A percentile compares a stretch with the other conserved stretches of the same genome.
These are phyloP conservation scores for Herpotrichia juniperi DNA, from an alignment of 2,329 filamentous ascomycete genomes.

Conservation along the genomic window DNA sequence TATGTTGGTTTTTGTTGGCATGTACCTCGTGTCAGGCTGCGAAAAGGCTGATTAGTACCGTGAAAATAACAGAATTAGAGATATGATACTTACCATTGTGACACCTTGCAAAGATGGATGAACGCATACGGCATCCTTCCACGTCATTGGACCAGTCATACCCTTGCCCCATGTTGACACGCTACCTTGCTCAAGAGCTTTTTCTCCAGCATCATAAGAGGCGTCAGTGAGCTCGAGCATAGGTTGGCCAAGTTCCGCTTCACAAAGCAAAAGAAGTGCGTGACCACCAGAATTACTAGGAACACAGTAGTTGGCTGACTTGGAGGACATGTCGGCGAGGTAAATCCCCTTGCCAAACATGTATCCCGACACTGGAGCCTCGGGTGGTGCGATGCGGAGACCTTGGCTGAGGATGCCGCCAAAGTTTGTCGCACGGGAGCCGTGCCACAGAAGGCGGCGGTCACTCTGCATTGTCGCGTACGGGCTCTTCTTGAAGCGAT, in stretches of 20 bases:
- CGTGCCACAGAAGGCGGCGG: slow-evolving; percentile 84
- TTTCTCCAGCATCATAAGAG: slow-evolving; percentile 68
- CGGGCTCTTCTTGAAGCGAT: slow-evolving; percentile 67
- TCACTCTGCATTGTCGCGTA: slow-evolving; percentile 65
- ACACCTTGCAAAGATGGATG: slow-evolving; percentile 70
- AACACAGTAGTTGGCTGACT: slow-evolving; percentile 80
- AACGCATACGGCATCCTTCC: slow-evolving; percentile 77
- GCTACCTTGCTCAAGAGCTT: slow-evolving; percentile 65
- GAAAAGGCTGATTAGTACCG: neutral
- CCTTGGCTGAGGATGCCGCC: slow-evolving; percentile 88
- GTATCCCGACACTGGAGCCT: slow-evolving; percentile 79
- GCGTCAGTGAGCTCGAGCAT: slow-evolving; percentile 67
- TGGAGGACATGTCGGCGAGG: slow-evolving; percentile 79
- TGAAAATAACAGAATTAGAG: neutral
- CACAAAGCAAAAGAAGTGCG: slow-evolving; percentile 80
- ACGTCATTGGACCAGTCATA: slow-evolving; percentile 65
- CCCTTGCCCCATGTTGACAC: slow-evolving; percentile 76
- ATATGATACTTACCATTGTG: slow-evolving; percentile 64
- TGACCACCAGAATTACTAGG: slow-evolving; percentile 67
- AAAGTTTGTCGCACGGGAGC: slow-evolving; percentile 81
- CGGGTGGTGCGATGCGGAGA: slow-evolving; percentile 84
- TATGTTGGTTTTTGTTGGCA: slow-evolving; percentile 53
- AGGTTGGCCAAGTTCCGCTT: slow-evolving; percentile 79
- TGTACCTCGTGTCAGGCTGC: slow-evolving; percentile 37
- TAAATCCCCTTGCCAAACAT: slow-evolving; percentile 95